Conservation (phyloP, 306 rosid species). For the Castanea crenata region DNA sequence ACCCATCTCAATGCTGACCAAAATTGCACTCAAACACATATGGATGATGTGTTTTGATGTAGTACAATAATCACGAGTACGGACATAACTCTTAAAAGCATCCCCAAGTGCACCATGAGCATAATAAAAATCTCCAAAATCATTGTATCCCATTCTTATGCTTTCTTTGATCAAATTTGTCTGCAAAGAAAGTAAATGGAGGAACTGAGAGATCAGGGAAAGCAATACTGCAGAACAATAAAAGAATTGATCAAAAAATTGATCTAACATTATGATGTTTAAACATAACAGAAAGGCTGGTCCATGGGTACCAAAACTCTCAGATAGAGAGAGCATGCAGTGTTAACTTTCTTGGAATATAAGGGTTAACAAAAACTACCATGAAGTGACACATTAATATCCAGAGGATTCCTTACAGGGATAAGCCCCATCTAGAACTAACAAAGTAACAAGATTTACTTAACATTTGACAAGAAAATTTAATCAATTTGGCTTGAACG, state of each 20-base stretch:
- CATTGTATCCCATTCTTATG: conserved; percentile 98
- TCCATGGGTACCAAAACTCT: neutral
- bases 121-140: conserved; percentile 93
- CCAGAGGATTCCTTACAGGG: neutral
- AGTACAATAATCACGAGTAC: conserved; percentile 98
- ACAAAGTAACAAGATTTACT: neutral
- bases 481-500: too few relatives aligned
- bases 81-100: conserved; percentile 86
- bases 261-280: neutral
- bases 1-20: conserved; percentile 99
- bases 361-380: neutral
- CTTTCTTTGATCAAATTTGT: conserved; percentile 98
- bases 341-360: neutral
- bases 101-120: conserved; percentile 88
- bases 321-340: neutral
- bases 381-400: neutral
- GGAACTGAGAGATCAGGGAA: conserved; percentile 14
- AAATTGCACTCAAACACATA: conserved; percentile 91
- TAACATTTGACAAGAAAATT: neutral
- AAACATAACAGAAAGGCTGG: neutral
- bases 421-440: neutral
- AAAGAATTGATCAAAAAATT: neutral
- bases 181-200: conserved; percentile 44
- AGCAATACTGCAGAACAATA: neutral
- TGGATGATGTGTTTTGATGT: conserved; percentile 91